A percentile compares a stretch with the other conserved stretches of the same genome.
Conservation (phyloP, 768 basidiomycete genomes). For the Scleroderma citrinum region DNA sequence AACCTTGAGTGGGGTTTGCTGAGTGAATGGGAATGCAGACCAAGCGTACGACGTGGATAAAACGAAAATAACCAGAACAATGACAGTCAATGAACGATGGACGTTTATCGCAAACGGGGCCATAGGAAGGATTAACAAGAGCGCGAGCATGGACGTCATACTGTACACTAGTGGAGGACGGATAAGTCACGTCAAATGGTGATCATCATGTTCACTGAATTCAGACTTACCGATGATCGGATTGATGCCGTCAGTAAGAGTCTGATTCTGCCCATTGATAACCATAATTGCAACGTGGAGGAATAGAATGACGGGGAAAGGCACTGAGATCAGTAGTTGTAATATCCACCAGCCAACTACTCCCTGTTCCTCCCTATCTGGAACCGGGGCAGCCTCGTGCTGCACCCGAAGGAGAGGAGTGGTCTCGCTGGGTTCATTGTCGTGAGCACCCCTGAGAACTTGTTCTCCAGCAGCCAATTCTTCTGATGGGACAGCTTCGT, state of each 20-base stretch:
- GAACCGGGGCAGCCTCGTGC: slow-evolving; percentile 4
- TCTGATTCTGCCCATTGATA: slow-evolving; percentile 47
- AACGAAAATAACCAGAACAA: slow-evolving; percentile 37
- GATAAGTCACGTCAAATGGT: not conserved
- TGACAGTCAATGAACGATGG: slow-evolving; percentile 32
- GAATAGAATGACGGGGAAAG: slow-evolving; percentile 47
- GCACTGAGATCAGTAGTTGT: slow-evolving; percentile 50
- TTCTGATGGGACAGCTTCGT: slow-evolving; percentile 20
- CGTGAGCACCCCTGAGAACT: slow-evolving; percentile 23
- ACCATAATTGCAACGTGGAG: slow-evolving; percentile 45
- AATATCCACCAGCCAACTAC: slow-evolving; percentile 50
- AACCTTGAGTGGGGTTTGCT: slow-evolving; percentile 56
- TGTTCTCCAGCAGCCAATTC: slow-evolving; percentile 13
- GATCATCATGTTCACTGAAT: not conserved
- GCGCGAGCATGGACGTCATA: slow-evolving; percentile 37
- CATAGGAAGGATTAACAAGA: slow-evolving; percentile 52
- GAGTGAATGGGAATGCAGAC: slow-evolving; percentile 57
- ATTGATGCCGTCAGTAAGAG: slow-evolving; percentile 56
- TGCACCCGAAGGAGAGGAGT: slow-evolving; percentile 48
- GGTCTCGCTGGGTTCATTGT: slow-evolving; percentile 45
- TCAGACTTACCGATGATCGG: slow-evolving; percentile 41
- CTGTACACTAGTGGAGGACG: slow-evolving; percentile 41
- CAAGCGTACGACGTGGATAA: slow-evolving; percentile 39
- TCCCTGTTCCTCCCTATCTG: slow-evolving; percentile 9
- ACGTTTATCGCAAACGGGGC: slow-evolving; percentile 58